Evolutionary conservation across 2,329 filamentous ascomycete genomes (phyloP).

Genomic region (Chaetomiaceae sp.): DNA sequence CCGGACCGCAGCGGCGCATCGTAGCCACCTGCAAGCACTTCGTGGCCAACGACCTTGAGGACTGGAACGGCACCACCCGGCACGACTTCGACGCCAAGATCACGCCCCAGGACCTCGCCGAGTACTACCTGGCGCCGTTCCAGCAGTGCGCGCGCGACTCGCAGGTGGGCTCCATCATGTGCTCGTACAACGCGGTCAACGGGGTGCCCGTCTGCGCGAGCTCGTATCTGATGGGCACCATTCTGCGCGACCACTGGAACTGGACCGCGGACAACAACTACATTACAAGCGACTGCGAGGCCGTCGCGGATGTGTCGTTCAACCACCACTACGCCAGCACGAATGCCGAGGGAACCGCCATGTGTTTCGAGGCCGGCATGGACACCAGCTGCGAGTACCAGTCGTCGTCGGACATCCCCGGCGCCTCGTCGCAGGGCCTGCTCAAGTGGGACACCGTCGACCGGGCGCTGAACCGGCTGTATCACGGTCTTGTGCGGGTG

Average conservation of each 20-base stretch:
- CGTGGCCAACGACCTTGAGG: constrained; percentile 51
- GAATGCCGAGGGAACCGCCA: constrained; percentile 17
- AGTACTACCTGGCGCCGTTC: constrained; percentile 64
- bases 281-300: constrained; percentile 14
- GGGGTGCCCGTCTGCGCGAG: constrained; percentile 43
- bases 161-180: constrained; percentile 54
- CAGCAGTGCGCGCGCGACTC: constrained; percentile 55
- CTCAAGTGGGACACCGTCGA: constrained; percentile 27
- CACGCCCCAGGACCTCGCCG: constrained; percentile 53
- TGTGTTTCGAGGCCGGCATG: constrained; percentile 18
- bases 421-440: constrained; percentile 24
- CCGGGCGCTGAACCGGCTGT: constrained; percentile 27
- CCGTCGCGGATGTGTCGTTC: constrained; percentile 8
- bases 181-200: constrained; percentile 59
- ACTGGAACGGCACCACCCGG: constrained; percentile 21
- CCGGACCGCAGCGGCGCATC: constrained; percentile 15
- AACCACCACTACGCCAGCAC: constrained; percentile 21
- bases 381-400: constrained; percentile 22
- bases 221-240: constrained; percentile 52
- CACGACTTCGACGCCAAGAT: constrained; percentile 46
- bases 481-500: constrained; percentile 30
- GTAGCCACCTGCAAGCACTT: constrained; percentile 52
- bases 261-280: constrained; percentile 24
- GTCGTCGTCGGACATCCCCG: constrained; percentile 16
- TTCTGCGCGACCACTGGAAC: constrained; percentile 42